Conservation (phyloP, 495 filamentous ascomycete species). For the Cercophora samala region DNA sequence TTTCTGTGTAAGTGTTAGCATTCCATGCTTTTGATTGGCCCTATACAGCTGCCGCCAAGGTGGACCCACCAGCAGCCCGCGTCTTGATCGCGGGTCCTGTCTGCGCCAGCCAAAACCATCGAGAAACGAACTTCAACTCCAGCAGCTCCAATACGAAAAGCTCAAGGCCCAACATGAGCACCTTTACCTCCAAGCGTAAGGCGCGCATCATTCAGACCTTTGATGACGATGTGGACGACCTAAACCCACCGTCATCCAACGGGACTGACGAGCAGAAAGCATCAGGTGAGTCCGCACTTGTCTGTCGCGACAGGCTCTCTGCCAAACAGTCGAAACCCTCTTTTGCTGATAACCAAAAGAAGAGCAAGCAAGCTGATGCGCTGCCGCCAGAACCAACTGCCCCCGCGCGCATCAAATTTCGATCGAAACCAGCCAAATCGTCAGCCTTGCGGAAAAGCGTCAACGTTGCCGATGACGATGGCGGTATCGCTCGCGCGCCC, state of each 20-base stretch:
- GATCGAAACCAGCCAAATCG: constrained; percentile 48
- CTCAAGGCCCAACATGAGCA: constrained; percentile 49
- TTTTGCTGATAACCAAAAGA: constrained; percentile 31
- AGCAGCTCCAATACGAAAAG: not conserved
- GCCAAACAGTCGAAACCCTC: constrained; percentile 15
- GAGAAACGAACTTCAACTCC: not conserved
- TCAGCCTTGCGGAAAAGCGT: constrained; percentile 51
- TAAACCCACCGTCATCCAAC: constrained; percentile 23
- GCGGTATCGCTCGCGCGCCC: constrained; percentile 21
- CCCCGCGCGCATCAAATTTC: constrained; percentile 40
- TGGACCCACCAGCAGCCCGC: too few species aligned
- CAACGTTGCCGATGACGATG: constrained; percentile 39
- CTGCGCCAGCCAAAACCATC: not conserved
- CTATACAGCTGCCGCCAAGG: not conserved
- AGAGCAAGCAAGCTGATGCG: constrained; percentile 40
- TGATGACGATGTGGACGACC: constrained; percentile 56
- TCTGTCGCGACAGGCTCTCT: constrained; percentile 1
- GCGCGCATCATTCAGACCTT: constrained; percentile 69
- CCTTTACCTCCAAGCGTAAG: constrained; percentile 66
- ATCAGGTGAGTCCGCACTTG: constrained; percentile 30
- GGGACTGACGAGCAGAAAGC: constrained; percentile 34
- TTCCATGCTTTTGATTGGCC: not conserved
- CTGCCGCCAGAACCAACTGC: constrained; percentile 33
- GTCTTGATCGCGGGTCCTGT: not conserved
- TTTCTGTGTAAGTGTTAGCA: not conserved